Base-by-base conservation (phyloP, 176 grass and related monocot genomes). In the Eragrostis curvula region DNA sequence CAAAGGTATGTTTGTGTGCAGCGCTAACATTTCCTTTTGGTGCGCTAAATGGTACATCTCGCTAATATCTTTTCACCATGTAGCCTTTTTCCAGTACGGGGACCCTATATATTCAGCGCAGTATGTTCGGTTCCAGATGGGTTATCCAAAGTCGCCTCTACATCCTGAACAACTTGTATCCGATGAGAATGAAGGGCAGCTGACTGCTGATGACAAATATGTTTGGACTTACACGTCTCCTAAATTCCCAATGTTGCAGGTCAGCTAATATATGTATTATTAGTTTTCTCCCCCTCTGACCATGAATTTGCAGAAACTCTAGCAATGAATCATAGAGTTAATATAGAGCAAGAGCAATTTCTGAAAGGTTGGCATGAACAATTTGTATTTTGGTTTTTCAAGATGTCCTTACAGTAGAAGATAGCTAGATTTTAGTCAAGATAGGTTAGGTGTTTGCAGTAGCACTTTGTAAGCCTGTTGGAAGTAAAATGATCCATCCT, bases 241-340 rank as follows among this genome's bases (percentile, higher is more conserved):
- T 24, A 74, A 95, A 68, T 95, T 92, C 57, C 87, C 85, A 66
- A 95, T 95, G 93, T 4, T 65, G 60, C 90, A 95, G 77, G 93
- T 95, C 3, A 64, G 70, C 82, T 65, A 5, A 6, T 5, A 57
- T 27, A 0, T 83, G 58, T 43, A 42, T 44, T 71, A 10, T 45
- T n/a, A n/a, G n/a, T n/a, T n/a, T n/a, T n/a, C n/a, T 46, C 29
- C 5, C 14, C 17, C 45, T 0, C 0, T 79, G 3, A 24, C 21
- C 2, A 24, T 67, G 24, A 47, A 15, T 14, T 14, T 66, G 11
- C 24, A 3, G 61, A 23, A 66, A 51, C 59, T 3, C 28, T 49
- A 59, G 40, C 7, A 45, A 45, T 56, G 58, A 29, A 57, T 20
- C 15, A 12, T 57, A 55, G 15, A 70, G 15, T 53, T 20, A 10